These are phyloP conservation scores for Oidium heveae DNA, from an alignment of 2,329 filamentous ascomycete species.

Conservation along the genomic window DNA sequence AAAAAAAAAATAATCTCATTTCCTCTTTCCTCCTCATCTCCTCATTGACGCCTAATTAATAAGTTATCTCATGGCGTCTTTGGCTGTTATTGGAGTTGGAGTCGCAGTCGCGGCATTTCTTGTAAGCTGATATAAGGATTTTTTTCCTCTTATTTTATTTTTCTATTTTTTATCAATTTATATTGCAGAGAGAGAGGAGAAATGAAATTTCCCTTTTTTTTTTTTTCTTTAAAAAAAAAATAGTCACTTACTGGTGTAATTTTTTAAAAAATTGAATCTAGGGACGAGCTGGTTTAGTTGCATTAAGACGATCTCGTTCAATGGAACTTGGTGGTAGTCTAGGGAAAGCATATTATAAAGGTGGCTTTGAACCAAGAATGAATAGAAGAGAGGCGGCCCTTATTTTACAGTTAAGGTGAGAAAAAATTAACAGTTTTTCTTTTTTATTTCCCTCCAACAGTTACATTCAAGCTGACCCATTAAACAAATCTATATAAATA, in stretches of 20 bases:
- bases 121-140: slow-evolving; percentile 16
- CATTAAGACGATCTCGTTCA: slow-evolving; percentile 58
- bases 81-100: slow-evolving; percentile 20
- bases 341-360: slow-evolving; percentile 90
- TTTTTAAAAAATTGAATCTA: slow-evolving; percentile 15
- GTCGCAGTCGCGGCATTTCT: slow-evolving; percentile 41
- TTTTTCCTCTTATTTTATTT: no score
- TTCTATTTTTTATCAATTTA: no score
- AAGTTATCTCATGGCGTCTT: neutral
- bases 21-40: no score
- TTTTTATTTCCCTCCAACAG: neutral
- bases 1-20: no score
- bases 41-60: no score
- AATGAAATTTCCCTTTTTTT: no score
- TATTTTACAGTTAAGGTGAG: slow-evolving; percentile 72
- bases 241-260: neutral
- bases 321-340: slow-evolving; percentile 41
- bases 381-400: slow-evolving; percentile 72
- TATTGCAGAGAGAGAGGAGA: no score
- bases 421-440: neutral
- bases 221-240: neutral
- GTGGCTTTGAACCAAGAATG: slow-evolving; percentile 94
- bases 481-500: no score
- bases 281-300: slow-evolving; percentile 82
- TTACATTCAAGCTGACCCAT: slow-evolving; percentile 20